Conservation (phyloP, 345 rosid species). For the Adansonia digitata region DNA sequence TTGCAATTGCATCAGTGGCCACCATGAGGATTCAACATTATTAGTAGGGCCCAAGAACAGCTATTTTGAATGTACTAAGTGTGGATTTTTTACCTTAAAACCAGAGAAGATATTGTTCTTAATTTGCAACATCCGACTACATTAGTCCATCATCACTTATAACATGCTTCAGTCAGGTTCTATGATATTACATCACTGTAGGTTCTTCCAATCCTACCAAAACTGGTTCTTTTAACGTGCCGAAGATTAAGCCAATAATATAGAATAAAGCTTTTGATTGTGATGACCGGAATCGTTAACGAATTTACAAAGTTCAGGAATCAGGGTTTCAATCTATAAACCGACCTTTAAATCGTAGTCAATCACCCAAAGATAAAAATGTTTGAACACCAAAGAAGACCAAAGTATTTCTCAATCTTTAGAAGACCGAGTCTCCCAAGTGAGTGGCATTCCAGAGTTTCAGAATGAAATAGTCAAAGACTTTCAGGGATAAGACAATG, state of each 20-base stretch:
- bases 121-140: constrained; percentile 6
- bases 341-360: neutral
- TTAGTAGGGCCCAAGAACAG: constrained; percentile 36
- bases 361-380: neutral
- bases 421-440: constrained; percentile 1
- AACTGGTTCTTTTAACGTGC: neutral
- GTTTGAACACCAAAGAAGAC: neutral
- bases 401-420: neutral
- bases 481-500: neutral
- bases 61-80: constrained; percentile 27
- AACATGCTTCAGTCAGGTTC: neutral
- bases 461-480: neutral
- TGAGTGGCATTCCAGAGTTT: neutral
- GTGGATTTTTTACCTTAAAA: constrained; percentile 28
- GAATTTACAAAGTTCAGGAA: neutral
- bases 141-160: neutral
- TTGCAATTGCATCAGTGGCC: constrained; percentile 4
- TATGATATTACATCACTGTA: neutral
- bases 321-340: neutral
- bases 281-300: neutral
- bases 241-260: neutral
- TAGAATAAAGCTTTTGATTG: neutral
- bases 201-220: neutral
- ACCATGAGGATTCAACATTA: constrained; percentile 21
- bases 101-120: constrained; percentile 24